Percentiles rank a stretch among this genome's conserved stretches.
Conservation (phyloP, 306 rosid species). For the Lathyrus tuberosus region DNA sequence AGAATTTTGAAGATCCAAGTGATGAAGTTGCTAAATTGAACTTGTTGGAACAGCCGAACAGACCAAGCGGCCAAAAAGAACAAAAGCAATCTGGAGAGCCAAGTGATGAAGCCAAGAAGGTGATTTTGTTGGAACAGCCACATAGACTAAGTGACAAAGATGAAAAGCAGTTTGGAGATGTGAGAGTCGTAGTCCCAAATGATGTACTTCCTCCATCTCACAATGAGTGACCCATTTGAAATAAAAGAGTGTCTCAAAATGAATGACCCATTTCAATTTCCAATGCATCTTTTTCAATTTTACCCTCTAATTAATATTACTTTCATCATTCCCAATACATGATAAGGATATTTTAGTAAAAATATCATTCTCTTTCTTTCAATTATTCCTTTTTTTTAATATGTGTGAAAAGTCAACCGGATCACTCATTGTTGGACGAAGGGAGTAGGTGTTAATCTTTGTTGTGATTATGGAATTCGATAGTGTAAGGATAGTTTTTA, state of each 20-base stretch:
- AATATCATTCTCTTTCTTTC: too few relatives aligned
- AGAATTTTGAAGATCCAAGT: constrained; percentile 39
- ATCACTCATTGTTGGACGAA: too few relatives aligned
- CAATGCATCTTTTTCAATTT: too few relatives aligned
- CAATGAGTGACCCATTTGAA: too few relatives aligned
- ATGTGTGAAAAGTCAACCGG: too few relatives aligned
- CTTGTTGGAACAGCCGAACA: constrained; percentile 58
- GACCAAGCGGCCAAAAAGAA: constrained; percentile 18
- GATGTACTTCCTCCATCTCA: neutral
- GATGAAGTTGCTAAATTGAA: constrained; percentile 42
- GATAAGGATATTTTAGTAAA: too few relatives aligned
- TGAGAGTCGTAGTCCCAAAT: constrained; percentile 34
- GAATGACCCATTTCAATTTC: too few relatives aligned
- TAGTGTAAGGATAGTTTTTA: constrained; percentile 15
- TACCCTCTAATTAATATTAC: too few relatives aligned
- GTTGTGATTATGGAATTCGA: constrained; percentile 32
- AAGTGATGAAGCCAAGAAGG: constrained; percentile 39
- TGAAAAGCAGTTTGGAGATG: constrained; percentile 31
- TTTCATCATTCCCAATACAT: too few relatives aligned
- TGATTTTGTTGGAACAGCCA: constrained; percentile 60
- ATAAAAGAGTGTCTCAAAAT: too few relatives aligned
- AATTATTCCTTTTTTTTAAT: too few relatives aligned
- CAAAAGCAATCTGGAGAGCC: constrained; percentile 37
- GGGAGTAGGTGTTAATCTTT: constrained; percentile 47
- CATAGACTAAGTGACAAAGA: constrained; percentile 28